Conservation (phyloP, 805 yeast genomes). For the Cyberlindnera euphorbiae region DNA sequence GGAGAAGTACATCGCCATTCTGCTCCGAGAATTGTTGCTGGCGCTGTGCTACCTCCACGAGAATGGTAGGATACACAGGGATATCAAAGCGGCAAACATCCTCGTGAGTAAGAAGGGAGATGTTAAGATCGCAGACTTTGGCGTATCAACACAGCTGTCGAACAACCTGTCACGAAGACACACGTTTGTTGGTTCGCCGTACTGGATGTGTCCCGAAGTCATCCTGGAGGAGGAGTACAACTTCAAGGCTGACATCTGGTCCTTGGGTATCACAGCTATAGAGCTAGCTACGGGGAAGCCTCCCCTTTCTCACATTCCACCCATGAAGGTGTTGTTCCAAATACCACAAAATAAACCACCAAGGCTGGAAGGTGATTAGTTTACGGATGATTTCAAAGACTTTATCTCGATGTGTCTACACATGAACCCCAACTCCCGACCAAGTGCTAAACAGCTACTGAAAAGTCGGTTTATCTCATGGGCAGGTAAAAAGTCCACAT, state of each 20-base stretch:
- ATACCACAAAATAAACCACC: conserved; percentile 75
- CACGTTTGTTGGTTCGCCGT: conserved; percentile 76
- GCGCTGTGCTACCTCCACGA: conserved; percentile 69
- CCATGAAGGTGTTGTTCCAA: conserved; percentile 36
- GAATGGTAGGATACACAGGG: conserved; percentile 86
- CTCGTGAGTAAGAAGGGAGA: conserved; percentile 63
- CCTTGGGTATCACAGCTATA: conserved; percentile 88
- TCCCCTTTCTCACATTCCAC: conserved; percentile 75
- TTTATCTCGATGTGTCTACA: conserved; percentile 69
- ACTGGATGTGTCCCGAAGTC: conserved; percentile 99
- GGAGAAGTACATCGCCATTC: conserved; percentile 72
- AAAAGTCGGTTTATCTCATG: conserved; percentile 49
- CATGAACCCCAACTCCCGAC: conserved; percentile 63
- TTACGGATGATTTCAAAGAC: conserved; percentile 58
- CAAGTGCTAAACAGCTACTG: conserved; percentile 56
- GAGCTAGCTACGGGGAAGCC: conserved; percentile 97
- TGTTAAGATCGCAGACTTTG: conserved; percentile 91
- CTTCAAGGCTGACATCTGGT: conserved; percentile 95
- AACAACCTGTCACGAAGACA: conserved; percentile 60
- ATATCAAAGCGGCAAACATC: conserved; percentile 90
- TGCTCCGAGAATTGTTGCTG: conserved; percentile 70
- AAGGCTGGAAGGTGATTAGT: conserved; percentile 78
- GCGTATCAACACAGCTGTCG: conserved; percentile 84
- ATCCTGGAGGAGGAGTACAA: conserved; percentile 84
- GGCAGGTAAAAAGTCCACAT: conserved; percentile 32